These are phyloP conservation scores for Sugiyamaella xylanicola DNA, from an alignment of 1,139 yeast genomes.

Conservation along the genomic window DNA sequence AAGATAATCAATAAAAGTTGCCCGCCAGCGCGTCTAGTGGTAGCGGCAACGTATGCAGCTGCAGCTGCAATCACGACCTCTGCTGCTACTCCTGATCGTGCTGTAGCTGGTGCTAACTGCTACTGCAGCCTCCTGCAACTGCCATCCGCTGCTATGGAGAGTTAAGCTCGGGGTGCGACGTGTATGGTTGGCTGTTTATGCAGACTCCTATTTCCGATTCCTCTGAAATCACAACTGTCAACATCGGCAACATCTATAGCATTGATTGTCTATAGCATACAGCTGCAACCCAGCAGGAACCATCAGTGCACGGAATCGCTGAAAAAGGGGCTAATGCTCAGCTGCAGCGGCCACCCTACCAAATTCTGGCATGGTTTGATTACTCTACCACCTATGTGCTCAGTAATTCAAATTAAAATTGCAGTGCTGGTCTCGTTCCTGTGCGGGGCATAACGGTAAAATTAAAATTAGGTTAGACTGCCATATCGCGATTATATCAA, in stretches of 20 bases:
- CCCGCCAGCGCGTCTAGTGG: constrained; percentile 4
- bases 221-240: neutral
- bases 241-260: neutral
- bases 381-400: neutral
- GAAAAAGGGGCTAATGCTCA: neutral
- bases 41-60: constrained; percentile 8
- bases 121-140: no score
- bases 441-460: neutral
- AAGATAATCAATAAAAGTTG: constrained; percentile 2
- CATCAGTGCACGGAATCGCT: no score
- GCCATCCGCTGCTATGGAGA: neutral
- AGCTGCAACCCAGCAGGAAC: neutral
- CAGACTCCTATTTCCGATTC: neutral
- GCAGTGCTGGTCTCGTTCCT: neutral
- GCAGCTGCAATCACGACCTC: neutral
- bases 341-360: neutral
- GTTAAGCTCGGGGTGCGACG: neutral
- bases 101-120: no score
- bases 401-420: no score
- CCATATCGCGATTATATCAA: no score
- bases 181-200: neutral
- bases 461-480: neutral
- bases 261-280: neutral
- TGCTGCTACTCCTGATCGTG: neutral
- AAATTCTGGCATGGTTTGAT: neutral